Evolutionary conservation across 257 asterid genomes (phyloP).

Genomic region (Mitragyna speciosa): DNA sequence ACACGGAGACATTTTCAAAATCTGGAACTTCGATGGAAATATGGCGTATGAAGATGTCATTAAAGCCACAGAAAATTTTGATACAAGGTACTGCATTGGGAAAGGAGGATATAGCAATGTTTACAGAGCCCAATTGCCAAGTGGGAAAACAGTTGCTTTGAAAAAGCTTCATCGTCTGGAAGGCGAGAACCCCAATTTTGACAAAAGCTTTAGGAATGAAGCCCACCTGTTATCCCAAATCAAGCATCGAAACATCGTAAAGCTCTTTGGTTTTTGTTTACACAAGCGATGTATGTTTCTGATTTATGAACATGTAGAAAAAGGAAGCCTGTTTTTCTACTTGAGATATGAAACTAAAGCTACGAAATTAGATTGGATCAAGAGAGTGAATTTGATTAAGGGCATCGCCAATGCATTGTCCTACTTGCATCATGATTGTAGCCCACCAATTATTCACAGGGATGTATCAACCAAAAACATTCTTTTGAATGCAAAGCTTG

Average conservation of each 20-base stretch:
- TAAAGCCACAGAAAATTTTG: not conserved
- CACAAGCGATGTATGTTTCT: not conserved
- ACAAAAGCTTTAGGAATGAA: constrained; percentile 8
- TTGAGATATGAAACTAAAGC: constrained; percentile 1
- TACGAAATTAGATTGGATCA: constrained; percentile 3
- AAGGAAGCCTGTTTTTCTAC: not conserved
- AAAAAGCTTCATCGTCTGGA: constrained; percentile 6
- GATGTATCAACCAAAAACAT: constrained; percentile 12
- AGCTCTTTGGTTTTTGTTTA: constrained; percentile 3
- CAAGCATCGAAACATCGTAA: not conserved
- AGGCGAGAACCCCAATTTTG: not conserved
- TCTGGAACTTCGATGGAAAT: constrained; percentile 6
- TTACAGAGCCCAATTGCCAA: not conserved
- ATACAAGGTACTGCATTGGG: constrained; percentile 8
- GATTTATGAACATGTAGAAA: constrained; percentile 3
- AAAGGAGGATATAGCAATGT: not conserved
- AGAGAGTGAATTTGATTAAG: constrained; percentile 6
- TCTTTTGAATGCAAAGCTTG: not conserved
- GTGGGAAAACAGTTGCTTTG: constrained; percentile 1
- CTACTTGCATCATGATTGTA: constrained; percentile 9
- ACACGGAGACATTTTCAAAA: not conserved
- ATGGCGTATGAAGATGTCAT: constrained; percentile 1
- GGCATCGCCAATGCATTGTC: constrained; percentile 9
- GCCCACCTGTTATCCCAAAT: not conserved
- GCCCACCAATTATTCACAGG: constrained; percentile 1